Percentiles rank a stretch among this genome's conserved stretches.
These are phyloP conservation scores for Colletotrichum sp. DNA, from an alignment of 2,329 filamentous ascomycete genomes.

Conservation along the genomic window DNA sequence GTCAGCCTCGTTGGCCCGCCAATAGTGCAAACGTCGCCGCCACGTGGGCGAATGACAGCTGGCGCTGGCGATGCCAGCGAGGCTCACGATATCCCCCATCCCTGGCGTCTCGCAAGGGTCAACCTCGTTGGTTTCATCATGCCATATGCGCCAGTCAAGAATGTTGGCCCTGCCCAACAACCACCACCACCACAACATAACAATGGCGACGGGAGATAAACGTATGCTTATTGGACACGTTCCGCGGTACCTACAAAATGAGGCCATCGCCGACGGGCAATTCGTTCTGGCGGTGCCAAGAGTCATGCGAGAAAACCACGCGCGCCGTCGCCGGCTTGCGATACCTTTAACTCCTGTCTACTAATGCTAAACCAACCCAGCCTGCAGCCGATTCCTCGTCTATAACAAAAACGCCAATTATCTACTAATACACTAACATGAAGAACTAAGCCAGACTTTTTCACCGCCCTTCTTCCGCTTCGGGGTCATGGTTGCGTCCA, in stretches of 20 bases:
- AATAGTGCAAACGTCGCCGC: neutral
- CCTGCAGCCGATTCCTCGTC: neutral
- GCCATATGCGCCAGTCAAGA: neutral
- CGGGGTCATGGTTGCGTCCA: neutral
- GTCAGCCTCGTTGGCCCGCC: neutral
- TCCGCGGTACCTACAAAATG: neutral
- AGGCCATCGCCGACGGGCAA: neutral
- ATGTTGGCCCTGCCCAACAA: neutral
- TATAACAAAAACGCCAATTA: neutral
- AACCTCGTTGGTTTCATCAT: slow-evolving; percentile 8
- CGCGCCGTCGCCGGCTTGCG: neutral
- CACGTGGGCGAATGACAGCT: slow-evolving; percentile 3
- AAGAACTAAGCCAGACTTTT: neutral
- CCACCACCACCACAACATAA: neutral
- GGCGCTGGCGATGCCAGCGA: neutral
- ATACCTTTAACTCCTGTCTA: neutral
- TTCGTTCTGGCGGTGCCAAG: neutral
- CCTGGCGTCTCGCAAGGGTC: neutral
- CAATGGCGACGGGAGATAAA: neutral
- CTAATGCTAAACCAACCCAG: neutral
- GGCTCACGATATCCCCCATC: neutral
- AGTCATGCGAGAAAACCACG: neutral
- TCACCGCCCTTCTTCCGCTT: neutral
- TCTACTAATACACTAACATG: neutral
- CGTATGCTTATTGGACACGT: neutral